Evolutionary conservation across 495 filamentous ascomycete genomes (phyloP).

Genomic region (Xylaria scruposa): DNA sequence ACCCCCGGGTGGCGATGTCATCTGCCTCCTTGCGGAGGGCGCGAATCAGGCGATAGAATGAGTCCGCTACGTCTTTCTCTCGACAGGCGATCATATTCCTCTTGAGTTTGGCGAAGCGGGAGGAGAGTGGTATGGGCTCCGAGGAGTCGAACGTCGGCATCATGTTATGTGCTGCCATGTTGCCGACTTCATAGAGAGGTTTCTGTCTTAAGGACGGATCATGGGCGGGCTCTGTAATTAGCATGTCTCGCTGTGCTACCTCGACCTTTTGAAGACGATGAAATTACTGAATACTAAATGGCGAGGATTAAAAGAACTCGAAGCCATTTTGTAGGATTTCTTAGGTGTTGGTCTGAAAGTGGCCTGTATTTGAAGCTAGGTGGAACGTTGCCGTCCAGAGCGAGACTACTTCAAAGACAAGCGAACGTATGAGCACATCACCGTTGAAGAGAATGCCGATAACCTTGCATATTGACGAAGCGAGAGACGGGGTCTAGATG

Average conservation of each 20-base stretch:
- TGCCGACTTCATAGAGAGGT: slow-evolving; percentile 14
- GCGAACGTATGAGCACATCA: slow-evolving; percentile 15
- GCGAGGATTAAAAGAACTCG: not conserved
- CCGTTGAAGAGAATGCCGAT: slow-evolving; percentile 2
- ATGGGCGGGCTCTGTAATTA: slow-evolving; percentile 6
- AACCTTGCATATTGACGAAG: slow-evolving; percentile 17
- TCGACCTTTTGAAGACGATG: not conserved
- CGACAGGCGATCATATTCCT: slow-evolving; percentile 64
- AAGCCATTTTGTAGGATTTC: not conserved
- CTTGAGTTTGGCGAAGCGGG: slow-evolving; percentile 77
- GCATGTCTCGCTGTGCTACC: not conserved
- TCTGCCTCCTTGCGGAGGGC: slow-evolving; percentile 61
- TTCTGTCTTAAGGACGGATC: not conserved
- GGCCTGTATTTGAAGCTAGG: not conserved
- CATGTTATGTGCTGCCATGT: slow-evolving; percentile 14
- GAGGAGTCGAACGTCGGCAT: slow-evolving; percentile 19
- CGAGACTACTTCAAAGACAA: slow-evolving; percentile 7
- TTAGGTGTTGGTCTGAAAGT: slow-evolving; percentile 6
- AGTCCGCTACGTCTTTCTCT: slow-evolving; percentile 62
- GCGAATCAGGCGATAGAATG: slow-evolving; percentile 72
- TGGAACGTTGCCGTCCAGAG: not conserved
- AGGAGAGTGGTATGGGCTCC: slow-evolving; percentile 63
- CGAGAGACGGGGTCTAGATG: slow-evolving; percentile 11
- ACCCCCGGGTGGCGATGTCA: slow-evolving; percentile 46
- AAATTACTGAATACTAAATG: not conserved